Percentiles rank a stretch among this genome's conserved stretches.
phyloP scores from a whole-genome alignment of 176 grass and related monocot species.

The Carex myosuroides region DNA sequence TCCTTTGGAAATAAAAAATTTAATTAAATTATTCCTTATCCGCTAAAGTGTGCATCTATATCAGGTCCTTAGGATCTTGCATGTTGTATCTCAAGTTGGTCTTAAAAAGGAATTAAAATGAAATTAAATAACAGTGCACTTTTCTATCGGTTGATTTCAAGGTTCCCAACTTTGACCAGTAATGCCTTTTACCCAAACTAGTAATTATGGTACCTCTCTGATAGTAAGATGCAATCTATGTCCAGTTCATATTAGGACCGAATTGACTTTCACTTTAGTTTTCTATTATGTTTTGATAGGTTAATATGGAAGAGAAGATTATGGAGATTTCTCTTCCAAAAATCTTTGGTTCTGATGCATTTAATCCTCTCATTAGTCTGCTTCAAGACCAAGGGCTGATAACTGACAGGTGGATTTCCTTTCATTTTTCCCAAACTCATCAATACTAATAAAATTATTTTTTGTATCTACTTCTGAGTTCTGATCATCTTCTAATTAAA shows the following conservation, averaged over 20 bases:
- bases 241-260: background rate
- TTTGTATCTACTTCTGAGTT: no score
- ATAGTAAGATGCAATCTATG: background rate
- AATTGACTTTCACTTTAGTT: background rate
- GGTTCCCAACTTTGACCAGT: background rate
- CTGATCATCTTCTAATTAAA: background rate
- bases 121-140: background rate
- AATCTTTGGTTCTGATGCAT: constrained; percentile 38
- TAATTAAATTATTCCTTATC: background rate
- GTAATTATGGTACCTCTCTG: no score
- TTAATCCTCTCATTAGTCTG: constrained; percentile 46
- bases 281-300: background rate
- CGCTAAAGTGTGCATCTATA: background rate
- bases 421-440: constrained; percentile 7
- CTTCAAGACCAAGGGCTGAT: constrained; percentile 55
- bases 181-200: constrained; percentile 6
- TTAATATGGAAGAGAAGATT: constrained; percentile 17
- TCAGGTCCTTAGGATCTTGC: background rate
- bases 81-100: background rate
- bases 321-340: background rate
- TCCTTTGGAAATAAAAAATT: background rate
- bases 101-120: constrained; percentile 20
- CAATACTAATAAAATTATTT: no score
- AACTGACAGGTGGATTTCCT: constrained; percentile 43
- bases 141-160: background rate